phyloP scores from a whole-genome alignment of 202 grass and related monocot species.

The Zizania palustris region DNA sequence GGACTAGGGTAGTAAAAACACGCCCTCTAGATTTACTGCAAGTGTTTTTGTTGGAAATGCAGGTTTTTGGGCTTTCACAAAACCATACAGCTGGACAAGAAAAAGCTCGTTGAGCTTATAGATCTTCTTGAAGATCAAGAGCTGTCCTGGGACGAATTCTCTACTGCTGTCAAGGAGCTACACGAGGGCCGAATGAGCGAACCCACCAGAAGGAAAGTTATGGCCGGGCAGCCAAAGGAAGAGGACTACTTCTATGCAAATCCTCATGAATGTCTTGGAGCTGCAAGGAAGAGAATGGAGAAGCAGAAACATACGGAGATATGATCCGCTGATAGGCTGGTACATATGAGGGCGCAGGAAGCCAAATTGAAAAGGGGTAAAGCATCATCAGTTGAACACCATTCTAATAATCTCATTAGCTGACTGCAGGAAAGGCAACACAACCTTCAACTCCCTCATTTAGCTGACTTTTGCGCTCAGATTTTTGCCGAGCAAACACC shows the following conservation, averaged over 20 bases:
- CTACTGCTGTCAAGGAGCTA: constrained; percentile 66
- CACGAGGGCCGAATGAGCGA: constrained; percentile 80
- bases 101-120: constrained; percentile 81
- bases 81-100: constrained; percentile 83
- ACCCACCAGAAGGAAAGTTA: constrained; percentile 59
- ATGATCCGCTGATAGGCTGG: constrained; percentile 19
- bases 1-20: constrained; percentile 12
- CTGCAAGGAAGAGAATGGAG: constrained; percentile 51
- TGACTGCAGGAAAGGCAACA: constrained; percentile 28
- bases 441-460: constrained; percentile 18
- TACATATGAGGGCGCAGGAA: constrained; percentile 5
- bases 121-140: constrained; percentile 79
- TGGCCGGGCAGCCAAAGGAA: constrained; percentile 77
- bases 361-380: not conserved
- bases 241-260: constrained; percentile 98
- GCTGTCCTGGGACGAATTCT: constrained; percentile 84
- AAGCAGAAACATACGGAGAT: constrained; percentile 44
- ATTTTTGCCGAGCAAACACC: constrained; percentile 33
- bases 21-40: constrained; percentile 22
- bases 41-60: constrained; percentile 33
- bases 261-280: constrained; percentile 76
- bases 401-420: constrained; percentile 29
- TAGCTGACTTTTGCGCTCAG: constrained; percentile 25
- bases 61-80: constrained; percentile 80
- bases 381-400: not conserved